phyloP scores from a whole-genome alignment of 2,329 filamentous ascomycete species.

The Monilinia laxa region DNA sequence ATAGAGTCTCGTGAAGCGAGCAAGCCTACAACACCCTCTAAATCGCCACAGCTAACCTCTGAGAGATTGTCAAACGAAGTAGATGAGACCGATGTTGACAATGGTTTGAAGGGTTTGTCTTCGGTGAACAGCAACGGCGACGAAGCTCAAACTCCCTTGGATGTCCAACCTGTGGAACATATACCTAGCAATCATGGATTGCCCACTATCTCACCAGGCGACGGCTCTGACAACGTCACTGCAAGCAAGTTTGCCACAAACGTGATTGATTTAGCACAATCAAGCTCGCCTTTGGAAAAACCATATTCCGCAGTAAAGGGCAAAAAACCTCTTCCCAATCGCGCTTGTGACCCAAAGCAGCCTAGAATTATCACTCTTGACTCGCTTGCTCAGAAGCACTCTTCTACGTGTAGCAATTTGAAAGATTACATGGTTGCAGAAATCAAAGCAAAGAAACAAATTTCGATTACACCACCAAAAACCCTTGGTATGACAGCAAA shows the following conservation, averaged over 20 bases:
- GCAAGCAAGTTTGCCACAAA: not conserved
- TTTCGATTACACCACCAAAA: constrained; percentile 38
- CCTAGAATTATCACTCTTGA: constrained; percentile 84
- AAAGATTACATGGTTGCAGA: constrained; percentile 78
- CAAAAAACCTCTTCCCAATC: constrained; percentile 37
- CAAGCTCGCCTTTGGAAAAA: constrained; percentile 3
- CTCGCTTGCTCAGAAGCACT: constrained; percentile 69
- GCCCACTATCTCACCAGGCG: not conserved
- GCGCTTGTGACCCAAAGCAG: constrained; percentile 51
- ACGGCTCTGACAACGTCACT: not conserved
- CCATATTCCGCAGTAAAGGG: constrained; percentile 37
- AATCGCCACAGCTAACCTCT: not conserved
- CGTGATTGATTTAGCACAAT: constrained; percentile 14
- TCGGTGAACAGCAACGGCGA: not conserved
- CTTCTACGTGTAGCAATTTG: constrained; percentile 63
- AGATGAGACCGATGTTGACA: not conserved
- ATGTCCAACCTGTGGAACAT: not conserved
- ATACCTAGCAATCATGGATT: constrained; percentile 3
- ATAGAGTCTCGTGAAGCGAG: not conserved
- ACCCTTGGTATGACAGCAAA: constrained; percentile 64
- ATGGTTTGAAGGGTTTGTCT: not conserved
- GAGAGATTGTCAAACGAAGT: not conserved
- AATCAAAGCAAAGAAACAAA: constrained; percentile 58
- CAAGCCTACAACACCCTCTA: constrained; percentile 11
- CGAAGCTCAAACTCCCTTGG: not conserved